These are phyloP conservation scores for Mycena chlorophos DNA, from an alignment of 768 basidiomycete species.

Conservation along the genomic window DNA sequence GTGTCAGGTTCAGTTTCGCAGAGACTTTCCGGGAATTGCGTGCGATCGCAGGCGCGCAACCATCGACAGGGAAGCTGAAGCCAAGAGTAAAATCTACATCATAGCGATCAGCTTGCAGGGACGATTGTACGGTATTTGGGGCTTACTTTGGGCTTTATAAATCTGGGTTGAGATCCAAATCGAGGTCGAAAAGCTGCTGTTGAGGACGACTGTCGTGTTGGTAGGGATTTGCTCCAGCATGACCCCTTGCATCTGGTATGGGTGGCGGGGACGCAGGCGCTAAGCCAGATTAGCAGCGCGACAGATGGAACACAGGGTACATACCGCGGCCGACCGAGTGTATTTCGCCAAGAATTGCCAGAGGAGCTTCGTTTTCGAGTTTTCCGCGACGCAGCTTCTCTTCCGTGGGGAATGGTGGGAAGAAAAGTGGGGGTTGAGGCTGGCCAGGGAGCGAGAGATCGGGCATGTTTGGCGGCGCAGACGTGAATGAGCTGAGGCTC, in stretches of 20 bases:
- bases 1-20: constrained; percentile 27
- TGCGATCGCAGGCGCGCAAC: constrained; percentile 12
- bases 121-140: neutral
- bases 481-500: constrained; percentile 81
- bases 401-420: constrained; percentile 89
- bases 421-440: constrained; percentile 76
- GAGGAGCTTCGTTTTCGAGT: constrained; percentile 77
- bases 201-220: constrained; percentile 65
- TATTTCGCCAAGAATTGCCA: constrained; percentile 77
- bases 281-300: constrained; percentile 29
- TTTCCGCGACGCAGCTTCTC: constrained; percentile 86
- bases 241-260: constrained; percentile 45
- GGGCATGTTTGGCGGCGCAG: constrained; percentile 86
- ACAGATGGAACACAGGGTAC: too few species aligned
- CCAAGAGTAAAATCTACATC: neutral
- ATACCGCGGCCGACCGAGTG: constrained; percentile 77
- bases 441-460: constrained; percentile 70
- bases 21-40: constrained; percentile 34
- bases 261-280: constrained; percentile 63
- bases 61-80: constrained; percentile 5
- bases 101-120: neutral
- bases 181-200: constrained; percentile 71
- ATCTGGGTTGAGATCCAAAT: constrained; percentile 84
- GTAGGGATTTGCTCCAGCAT: constrained; percentile 65
- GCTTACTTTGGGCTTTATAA: neutral